Percentiles rank a stretch among this genome's conserved stretches.
phyloP scores from a whole-genome alignment of 2,329 filamentous ascomycete species.

The Hypoxylon sp. region DNA sequence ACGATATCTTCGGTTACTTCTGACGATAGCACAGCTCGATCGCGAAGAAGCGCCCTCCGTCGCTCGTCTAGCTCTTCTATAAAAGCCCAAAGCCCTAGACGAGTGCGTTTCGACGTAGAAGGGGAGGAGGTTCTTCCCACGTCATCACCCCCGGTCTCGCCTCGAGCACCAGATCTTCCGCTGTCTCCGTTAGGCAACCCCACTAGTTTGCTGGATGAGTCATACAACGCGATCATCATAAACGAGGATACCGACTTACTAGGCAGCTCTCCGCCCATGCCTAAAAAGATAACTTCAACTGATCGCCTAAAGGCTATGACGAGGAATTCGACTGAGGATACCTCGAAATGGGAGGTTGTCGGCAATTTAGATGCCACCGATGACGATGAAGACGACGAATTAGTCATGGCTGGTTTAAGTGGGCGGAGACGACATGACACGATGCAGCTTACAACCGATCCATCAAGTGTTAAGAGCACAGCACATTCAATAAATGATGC shows the following conservation, averaged over 20 bases:
- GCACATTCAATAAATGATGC: slow-evolving; percentile 35
- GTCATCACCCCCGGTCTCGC: slow-evolving; percentile 57
- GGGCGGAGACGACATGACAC: slow-evolving; percentile 24
- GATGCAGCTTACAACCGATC: slow-evolving; percentile 15
- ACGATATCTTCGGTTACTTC: slow-evolving; percentile 61
- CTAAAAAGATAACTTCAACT: slow-evolving; percentile 64
- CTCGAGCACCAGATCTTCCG: slow-evolving; percentile 43
- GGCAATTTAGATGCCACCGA: slow-evolving; percentile 40
- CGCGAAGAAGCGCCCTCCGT: slow-evolving; percentile 65
- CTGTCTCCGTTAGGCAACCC: slow-evolving; percentile 46
- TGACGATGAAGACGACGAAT: slow-evolving; percentile 45
- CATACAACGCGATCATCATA: slow-evolving; percentile 42
- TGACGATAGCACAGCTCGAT: slow-evolving; percentile 60
- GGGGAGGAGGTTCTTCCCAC: slow-evolving; percentile 69
- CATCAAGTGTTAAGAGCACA: slow-evolving; percentile 9
- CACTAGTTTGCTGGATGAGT: slow-evolving; percentile 37
- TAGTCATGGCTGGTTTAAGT: slow-evolving; percentile 41
- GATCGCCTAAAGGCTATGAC: slow-evolving; percentile 63
- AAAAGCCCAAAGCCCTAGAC: slow-evolving; percentile 62
- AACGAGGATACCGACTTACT: slow-evolving; percentile 47
- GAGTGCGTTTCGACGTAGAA: slow-evolving; percentile 69
- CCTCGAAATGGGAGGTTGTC: slow-evolving; percentile 62
- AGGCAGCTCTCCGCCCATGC: slow-evolving; percentile 50
- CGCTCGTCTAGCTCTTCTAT: slow-evolving; percentile 62
- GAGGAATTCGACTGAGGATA: slow-evolving; percentile 59